Evolutionary conservation across 2,329 filamentous ascomycete species (phyloP).

Genomic region (Stemphylium beticola): DNA sequence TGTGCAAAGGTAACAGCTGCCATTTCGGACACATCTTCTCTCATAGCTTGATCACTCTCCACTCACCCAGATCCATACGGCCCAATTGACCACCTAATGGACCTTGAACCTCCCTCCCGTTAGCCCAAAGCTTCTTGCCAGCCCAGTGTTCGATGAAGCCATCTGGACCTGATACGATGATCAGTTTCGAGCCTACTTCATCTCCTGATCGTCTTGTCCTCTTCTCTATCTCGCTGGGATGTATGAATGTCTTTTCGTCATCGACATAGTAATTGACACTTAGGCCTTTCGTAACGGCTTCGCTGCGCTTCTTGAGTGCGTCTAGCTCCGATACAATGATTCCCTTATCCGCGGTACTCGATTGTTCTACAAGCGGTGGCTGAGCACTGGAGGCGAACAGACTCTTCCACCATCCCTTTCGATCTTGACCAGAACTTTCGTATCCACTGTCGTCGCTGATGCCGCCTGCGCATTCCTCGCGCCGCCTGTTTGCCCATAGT

Average conservation of each 20-base stretch:
- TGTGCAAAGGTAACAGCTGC: constrained; percentile 10
- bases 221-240: constrained; percentile 46
- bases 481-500: constrained; percentile 78
- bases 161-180: constrained; percentile 90
- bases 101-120: constrained; percentile 77
- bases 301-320: constrained; percentile 12
- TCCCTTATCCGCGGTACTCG: constrained; percentile 40
- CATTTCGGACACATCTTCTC: constrained; percentile 16
- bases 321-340: constrained; percentile 31
- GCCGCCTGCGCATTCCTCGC: constrained; percentile 70
- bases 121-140: constrained; percentile 77
- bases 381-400: constrained; percentile 26
- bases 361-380: constrained; percentile 5
- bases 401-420: constrained; percentile 37
- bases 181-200: constrained; percentile 63
- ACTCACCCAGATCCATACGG: constrained; percentile 63
- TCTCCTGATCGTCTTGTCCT: constrained; percentile 24
- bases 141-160: constrained; percentile 85
- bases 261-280: constrained; percentile 80
- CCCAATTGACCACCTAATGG: constrained; percentile 72
- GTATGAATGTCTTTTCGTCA: constrained; percentile 73
- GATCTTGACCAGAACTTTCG: constrained; percentile 10
- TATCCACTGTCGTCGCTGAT: constrained; percentile 54
- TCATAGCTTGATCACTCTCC: constrained; percentile 66
- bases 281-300: constrained; percentile 26